Base-by-base conservation (phyloP, 202 grass and related monocot genomes). In the Cymbopogon flexuosus region DNA sequence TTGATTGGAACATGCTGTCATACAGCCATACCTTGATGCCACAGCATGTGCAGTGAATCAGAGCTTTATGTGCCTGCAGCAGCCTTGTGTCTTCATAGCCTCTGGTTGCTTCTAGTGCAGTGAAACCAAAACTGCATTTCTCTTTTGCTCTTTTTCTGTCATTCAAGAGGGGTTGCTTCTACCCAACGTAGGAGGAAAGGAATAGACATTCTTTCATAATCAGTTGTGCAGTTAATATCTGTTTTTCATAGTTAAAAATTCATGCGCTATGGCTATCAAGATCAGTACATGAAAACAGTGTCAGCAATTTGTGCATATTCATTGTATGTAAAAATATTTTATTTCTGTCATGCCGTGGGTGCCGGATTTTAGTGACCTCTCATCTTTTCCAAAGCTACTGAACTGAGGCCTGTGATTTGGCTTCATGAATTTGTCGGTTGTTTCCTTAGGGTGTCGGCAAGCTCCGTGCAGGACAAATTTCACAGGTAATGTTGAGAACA, bases 101-200 rank as follows among this genome's bases (percentile, higher is more conserved):
- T 65, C 45, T 45, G 22, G 72, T 47, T 88, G 76, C 86, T 88
- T 88, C 76, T 52, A 63, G 40, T 62, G 12, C 66, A 54, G 81
- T 62, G 40, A 14, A 27, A 68, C 29, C 9, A 12, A 42, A 35
- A 39, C 5, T 14, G 30, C n/a, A 54, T 54, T 21, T 22, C 42
- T 12, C n/a, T 49, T 60, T 72, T 19, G 8, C 23, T 18, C 31
- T 27, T 73, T 24, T 4, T 12, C 10, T 23, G 1, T 33, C 31
- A 33, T 11, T 42, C 30, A 18, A 16, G 51, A 8, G 54, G 0
- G 73, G 22, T 79, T 83, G 47, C 75, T 68, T 83, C 60, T 24
- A 6, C 2, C 67, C 30, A 83, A 83, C 73, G 62, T 33, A 11
- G 7, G 34, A 5, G 34, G 34, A 56, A 8, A 49, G 49, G 3